Conservation (phyloP, 352 stramenopile species). For the Phytophthora hybrid region DNA sequence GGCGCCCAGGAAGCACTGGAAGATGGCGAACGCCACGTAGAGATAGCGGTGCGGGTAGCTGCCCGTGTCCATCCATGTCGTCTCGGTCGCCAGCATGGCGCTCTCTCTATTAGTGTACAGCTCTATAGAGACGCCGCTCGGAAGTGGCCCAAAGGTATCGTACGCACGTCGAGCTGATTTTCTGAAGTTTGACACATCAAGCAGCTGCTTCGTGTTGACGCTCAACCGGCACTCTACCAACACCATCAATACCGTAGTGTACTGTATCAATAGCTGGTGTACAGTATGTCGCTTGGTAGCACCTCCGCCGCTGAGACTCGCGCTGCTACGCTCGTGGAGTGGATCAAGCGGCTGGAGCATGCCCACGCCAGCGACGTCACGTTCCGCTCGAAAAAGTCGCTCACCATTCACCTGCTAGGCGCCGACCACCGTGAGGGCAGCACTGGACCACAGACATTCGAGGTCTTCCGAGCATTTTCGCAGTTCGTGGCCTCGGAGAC, state of each 20-base stretch:
- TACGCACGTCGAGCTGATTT: constrained; percentile 24
- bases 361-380: constrained; percentile 18
- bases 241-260: background rate
- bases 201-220: background rate
- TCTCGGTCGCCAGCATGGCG: constrained; percentile 32
- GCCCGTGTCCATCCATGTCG: constrained; percentile 44
- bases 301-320: constrained; percentile 41
- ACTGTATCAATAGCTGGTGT: too few relatives aligned
- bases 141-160: constrained; percentile 5
- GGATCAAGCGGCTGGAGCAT: constrained; percentile 36
- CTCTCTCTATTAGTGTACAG: background rate
- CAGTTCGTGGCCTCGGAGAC: constrained; percentile 46
- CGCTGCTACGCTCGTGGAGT: constrained; percentile 44
- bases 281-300: background rate
- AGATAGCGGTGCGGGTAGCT: constrained; percentile 46
- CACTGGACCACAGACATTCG: constrained; percentile 58
- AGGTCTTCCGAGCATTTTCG: constrained; percentile 65
- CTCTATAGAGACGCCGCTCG: background rate
- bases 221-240: background rate
- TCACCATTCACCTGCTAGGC: constrained; percentile 77
- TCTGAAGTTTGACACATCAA: constrained; percentile 16
- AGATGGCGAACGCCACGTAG: constrained; percentile 63
- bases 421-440: constrained; percentile 84
- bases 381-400: constrained; percentile 6
- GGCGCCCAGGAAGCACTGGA: constrained; percentile 69